Evolutionary conservation across 2,329 filamentous ascomycete genomes (phyloP).

Genomic region (Alternaria ethzedia): DNA sequence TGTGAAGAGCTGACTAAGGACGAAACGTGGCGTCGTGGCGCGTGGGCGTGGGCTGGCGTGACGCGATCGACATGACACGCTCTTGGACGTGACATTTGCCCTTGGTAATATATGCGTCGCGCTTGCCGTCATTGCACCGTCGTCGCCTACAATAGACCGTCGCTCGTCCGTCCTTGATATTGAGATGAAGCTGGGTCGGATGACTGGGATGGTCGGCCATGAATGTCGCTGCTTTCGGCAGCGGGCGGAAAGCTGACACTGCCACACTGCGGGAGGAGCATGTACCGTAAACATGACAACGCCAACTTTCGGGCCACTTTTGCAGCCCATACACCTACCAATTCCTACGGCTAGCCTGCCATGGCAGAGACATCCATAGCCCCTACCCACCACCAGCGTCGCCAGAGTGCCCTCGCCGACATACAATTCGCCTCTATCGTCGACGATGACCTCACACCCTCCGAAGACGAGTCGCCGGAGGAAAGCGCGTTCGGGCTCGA

Average conservation of each 20-base stretch:
- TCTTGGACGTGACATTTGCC: constrained; percentile 5
- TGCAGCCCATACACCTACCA: constrained; percentile 1
- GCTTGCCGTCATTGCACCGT: constrained; percentile 18
- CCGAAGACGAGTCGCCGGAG: constrained; percentile 51
- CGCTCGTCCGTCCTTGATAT: not conserved
- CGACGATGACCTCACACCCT: constrained; percentile 52
- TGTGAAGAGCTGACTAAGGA: constrained; percentile 1
- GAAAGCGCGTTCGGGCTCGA: constrained; percentile 42
- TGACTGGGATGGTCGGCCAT: constrained; percentile 9
- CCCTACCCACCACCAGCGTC: constrained; percentile 16
- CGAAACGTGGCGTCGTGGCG: constrained; percentile 4
- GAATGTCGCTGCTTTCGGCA: constrained; percentile 24
- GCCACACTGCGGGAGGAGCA: constrained; percentile 30
- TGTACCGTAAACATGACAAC: constrained; percentile 21
- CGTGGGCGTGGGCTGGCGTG: not conserved
- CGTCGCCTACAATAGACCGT: constrained; percentile 5
- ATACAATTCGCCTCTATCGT: constrained; percentile 51
- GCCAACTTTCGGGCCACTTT: constrained; percentile 14
- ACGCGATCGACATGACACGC: constrained; percentile 6
- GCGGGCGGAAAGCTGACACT: constrained; percentile 33
- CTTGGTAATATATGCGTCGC: constrained; percentile 8
- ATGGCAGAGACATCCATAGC: constrained; percentile 28
- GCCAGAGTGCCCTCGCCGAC: constrained; percentile 49
- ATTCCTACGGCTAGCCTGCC: constrained; percentile 10
- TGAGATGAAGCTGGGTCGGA: constrained; percentile 7